Evolutionary conservation across 805 yeast genomes (phyloP), one percentile per base, ranked within the genome.

Genomic region (Blastobotrys terrestris): DNA sequence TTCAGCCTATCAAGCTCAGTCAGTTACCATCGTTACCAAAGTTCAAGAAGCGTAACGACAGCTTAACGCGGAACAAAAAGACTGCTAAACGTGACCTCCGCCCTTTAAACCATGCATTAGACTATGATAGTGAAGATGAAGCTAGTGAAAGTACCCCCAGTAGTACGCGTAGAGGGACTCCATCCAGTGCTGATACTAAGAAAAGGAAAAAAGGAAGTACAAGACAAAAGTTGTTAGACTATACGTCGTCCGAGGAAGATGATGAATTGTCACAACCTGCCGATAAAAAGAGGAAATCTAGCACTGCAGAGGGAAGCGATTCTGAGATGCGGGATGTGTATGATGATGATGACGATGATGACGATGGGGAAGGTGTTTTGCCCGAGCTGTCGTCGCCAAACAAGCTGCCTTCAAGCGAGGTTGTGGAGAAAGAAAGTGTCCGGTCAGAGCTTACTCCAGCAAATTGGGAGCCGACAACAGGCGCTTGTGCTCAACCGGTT

Each of bases 401-500:
- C n/a, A n/a, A n/a, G n/a, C 44, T 44, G 39, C 35, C 2, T 43
- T n/a, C 26, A 35, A n/a, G 26, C 44, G 18, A 4, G 7, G 35
- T 31, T n/a, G 45, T 11, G 14, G n/a, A 35, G 43, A 14, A 52
- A 56, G 20, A 22, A 44, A 11, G 56, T 54, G 21, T 3, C 20
- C 44, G 41, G 31, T 40, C 41, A 19, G 11, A 31, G 20, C 13
- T 41, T 3, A 8, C 44, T 3, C 16, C 20, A 18, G 69, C 60
- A 20, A 55, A 54, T 2, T 61, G 63, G 46, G 59, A 56, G 2
- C 88, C 95, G 0, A 69, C 78, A 0, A 57, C 58, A 1, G 70
- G 76, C 2, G 75, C 64, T 1, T 52, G 57, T 2, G 89, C 92
- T 1, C 56, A 64, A 13, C 76, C 89, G 0, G 89, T 85, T 1